Evolutionary conservation across 208 protist genomes (phyloP).

Genomic region (Wallacemonas collosoma): DNA sequence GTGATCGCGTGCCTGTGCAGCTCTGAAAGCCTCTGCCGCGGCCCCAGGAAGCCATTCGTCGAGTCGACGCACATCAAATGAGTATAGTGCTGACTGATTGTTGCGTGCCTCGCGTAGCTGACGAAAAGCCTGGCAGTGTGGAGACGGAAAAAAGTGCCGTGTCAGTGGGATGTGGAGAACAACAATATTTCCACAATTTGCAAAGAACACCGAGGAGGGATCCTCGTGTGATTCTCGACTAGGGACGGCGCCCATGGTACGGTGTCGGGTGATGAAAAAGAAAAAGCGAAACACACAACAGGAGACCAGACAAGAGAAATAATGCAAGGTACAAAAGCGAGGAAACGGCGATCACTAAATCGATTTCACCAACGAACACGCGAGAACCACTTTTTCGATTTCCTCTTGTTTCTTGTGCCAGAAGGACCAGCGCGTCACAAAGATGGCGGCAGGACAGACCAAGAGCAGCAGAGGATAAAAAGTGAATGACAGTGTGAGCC

Average conservation of each 20-base stretch:
- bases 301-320: not conserved
- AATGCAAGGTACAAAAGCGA: not conserved
- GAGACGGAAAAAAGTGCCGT: conserved; percentile 51
- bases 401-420: too few relatives aligned
- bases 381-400: not conserved
- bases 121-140: conserved; percentile 44
- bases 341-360: conserved; percentile 7
- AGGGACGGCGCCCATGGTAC: conserved; percentile 55
- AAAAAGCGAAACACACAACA: conserved; percentile 2
- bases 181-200: conserved; percentile 40
- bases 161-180: conserved; percentile 58
- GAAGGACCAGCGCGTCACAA: too few relatives aligned
- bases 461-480: too few relatives aligned
- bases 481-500: too few relatives aligned
- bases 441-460: too few relatives aligned
- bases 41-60: conserved; percentile 21
- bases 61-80: conserved; percentile 41
- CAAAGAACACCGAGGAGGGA: conserved; percentile 43
- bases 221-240: conserved; percentile 60
- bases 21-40: conserved; percentile 27
- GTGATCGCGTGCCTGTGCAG: conserved; percentile 35
- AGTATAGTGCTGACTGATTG: conserved; percentile 56
- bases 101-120: conserved; percentile 52
- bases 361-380: not conserved
- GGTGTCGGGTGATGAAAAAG: not conserved